Evolutionary conservation across 148 eudicot genomes (phyloP), one percentile per base, ranked within the genome.

Genomic region (Nyssa sinensis): DNA sequence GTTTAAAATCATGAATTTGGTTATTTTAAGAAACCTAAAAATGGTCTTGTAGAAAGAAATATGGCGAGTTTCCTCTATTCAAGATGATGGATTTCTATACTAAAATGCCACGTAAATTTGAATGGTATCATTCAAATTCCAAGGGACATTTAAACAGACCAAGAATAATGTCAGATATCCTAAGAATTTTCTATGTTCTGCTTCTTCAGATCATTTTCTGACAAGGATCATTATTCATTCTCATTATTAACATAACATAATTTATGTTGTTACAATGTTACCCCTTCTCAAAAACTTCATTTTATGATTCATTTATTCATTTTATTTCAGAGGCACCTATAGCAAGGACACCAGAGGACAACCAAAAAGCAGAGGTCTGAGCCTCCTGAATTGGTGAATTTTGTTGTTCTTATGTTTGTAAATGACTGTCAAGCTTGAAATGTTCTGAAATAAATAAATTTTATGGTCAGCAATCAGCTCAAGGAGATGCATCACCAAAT

Each of bases 311-410:
- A 21, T 55, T 55, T 55, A n/a, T 55, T 68, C 69, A 58, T 73
- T 34, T 47, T 30, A 19, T 77, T 86, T 59, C 84, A 87, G 93
- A 80, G 79, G 87, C 76, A 79, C 75, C 68, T 55, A 79, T 70
- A 65, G 60, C 62, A 59, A 64, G 39, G 72, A 53, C 76, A 14
- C 64, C 66, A 73, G 82, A 81, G 64, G 84, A 80, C 81, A 82
- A 78, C 67, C 78, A 81, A 80, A 71, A 51, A 5, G 72, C 69
- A 59, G 85, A 90, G 93, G 97, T 92, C 81, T 78, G 88, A 34
- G n/a, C 82, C 27, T 64, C 62, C 24, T 1, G 23, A 58, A 69
- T 29, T 59, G 30, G 12, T 66, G 64, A 62, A 33, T 57, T 78
- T 49, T 0, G 3, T n/a, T 69, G 19, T 39, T 64, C 28, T n/a